phyloP scores from a whole-genome alignment of 1,284 basidiomycete genomes.

The Kwoniella shivajii region DNA sequence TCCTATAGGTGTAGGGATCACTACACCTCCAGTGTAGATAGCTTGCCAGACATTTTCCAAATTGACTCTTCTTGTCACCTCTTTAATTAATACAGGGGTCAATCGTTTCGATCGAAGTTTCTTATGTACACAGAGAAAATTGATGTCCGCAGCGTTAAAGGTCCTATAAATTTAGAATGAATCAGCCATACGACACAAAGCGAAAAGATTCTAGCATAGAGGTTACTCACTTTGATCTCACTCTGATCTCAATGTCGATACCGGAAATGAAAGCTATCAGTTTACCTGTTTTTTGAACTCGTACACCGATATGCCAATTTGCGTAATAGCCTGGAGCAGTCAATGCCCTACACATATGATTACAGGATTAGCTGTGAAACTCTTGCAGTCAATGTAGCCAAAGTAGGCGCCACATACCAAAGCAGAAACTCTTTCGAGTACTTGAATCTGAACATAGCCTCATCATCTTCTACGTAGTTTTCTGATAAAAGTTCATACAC shows the following conservation, averaged over 20 bases:
- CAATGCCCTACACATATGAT: constrained; percentile 69
- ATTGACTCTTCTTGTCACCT: constrained; percentile 92
- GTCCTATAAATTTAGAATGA: constrained; percentile 57
- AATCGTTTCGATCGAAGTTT: constrained; percentile 94
- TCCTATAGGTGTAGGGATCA: constrained; percentile 86
- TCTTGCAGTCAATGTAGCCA: background rate
- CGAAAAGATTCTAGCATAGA: too few relatives aligned
- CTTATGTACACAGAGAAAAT: constrained; percentile 98
- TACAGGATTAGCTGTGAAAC: constrained; percentile 14
- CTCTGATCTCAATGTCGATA: constrained; percentile 78
- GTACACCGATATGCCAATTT: constrained; percentile 95
- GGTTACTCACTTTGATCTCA: constrained; percentile 70
- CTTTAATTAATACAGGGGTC: constrained; percentile 96
- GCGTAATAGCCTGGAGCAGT: constrained; percentile 89
- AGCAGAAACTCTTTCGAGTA: constrained; percentile 93
- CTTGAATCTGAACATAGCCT: constrained; percentile 93
- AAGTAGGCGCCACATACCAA: constrained; percentile 64
- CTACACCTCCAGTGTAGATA: constrained; percentile 90
- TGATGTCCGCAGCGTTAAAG: constrained; percentile 83
- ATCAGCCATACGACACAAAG: too few relatives aligned
- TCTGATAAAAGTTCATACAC: constrained; percentile 88
- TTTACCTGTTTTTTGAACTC: constrained; percentile 85
- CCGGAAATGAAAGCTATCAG: constrained; percentile 99
- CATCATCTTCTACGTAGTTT: constrained; percentile 97
- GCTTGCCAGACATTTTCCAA: constrained; percentile 93